Evolutionary conservation across 371 early-diverging fungal genomes (phyloP).

Genomic region (Mortierella sp.): DNA sequence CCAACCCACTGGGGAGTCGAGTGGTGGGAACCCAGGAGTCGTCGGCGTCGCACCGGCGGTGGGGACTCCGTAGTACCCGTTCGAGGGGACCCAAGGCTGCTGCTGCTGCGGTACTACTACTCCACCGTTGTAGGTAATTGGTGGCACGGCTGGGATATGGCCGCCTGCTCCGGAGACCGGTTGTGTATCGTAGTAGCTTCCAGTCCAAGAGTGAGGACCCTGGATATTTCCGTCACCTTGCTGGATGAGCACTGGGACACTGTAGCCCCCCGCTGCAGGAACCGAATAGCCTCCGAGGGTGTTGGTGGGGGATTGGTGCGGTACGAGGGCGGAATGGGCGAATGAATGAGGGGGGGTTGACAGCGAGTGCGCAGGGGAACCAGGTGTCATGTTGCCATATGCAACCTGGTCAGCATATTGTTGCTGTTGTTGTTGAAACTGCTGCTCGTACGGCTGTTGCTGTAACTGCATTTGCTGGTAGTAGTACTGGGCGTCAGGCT

Average conservation of each 20-base stretch:
- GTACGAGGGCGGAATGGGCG: neutral
- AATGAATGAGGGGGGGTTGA: neutral
- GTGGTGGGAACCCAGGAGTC: neutral
- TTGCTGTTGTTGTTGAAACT: neutral
- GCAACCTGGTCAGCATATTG: neutral
- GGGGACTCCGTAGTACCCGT: neutral
- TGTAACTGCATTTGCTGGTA: slow-evolving; percentile 1
- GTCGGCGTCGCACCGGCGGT: neutral
- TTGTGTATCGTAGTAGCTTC: slow-evolving; percentile 5
- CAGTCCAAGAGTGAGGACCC: neutral
- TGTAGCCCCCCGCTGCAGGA: neutral
- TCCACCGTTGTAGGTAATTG: neutral
- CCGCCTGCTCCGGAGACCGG: neutral
- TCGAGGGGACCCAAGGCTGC: neutral
- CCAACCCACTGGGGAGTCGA: neutral
- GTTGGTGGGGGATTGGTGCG: neutral
- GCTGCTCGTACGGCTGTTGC: neutral
- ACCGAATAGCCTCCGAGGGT: neutral
- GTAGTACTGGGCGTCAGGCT: neutral
- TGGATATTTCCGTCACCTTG: neutral
- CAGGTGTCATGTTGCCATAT: neutral
- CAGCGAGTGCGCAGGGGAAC: neutral
- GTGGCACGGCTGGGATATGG: neutral
- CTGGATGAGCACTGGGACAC: neutral
- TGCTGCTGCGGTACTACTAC: neutral